Conservation (phyloP, 495 filamentous ascomycete species). For the Trichoderma parareesei region DNA sequence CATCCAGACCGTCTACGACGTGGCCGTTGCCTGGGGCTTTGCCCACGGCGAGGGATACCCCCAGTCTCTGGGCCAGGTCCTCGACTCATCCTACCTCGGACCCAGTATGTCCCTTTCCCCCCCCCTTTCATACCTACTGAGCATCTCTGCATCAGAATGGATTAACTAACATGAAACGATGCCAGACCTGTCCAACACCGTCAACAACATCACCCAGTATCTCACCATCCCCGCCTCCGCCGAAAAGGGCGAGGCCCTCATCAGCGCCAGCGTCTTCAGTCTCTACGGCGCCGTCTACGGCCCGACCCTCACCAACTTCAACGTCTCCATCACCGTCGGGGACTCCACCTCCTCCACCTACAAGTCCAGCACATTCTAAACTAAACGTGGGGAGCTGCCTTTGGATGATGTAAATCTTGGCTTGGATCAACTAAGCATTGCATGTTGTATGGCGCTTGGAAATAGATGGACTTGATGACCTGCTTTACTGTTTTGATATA, state of each 20-base stretch:
- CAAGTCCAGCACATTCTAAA: background rate
- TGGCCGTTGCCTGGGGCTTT: conserved; percentile 8
- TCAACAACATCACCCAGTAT: background rate
- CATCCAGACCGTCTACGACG: conserved; percentile 12
- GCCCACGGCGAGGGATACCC: background rate
- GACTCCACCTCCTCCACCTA: background rate
- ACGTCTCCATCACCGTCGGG: conserved; percentile 10
- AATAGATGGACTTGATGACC: too few species aligned
- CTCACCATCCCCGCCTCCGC: background rate
- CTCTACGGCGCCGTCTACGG: conserved; percentile 5
- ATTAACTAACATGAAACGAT: background rate
- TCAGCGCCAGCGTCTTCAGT: conserved; percentile 1
- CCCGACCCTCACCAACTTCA: conserved; percentile 1
- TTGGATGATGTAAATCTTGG: background rate
- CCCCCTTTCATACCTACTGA: background rate
- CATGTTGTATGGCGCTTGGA: too few species aligned
- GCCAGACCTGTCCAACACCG: conserved; percentile 8
- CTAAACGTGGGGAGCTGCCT: background rate
- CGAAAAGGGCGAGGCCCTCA: conserved; percentile 6
- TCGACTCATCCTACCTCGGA: conserved; percentile 12
- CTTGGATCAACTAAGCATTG: background rate
- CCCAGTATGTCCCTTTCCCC: conserved; percentile 6
- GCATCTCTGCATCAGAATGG: background rate
- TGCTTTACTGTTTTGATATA: too few species aligned
- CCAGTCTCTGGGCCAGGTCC: background rate